Percentiles rank a stretch among this genome's conserved stretches.
Evolutionary conservation across 805 yeast species (phyloP).

Genomic region (Ogataea ramenticola): DNA sequence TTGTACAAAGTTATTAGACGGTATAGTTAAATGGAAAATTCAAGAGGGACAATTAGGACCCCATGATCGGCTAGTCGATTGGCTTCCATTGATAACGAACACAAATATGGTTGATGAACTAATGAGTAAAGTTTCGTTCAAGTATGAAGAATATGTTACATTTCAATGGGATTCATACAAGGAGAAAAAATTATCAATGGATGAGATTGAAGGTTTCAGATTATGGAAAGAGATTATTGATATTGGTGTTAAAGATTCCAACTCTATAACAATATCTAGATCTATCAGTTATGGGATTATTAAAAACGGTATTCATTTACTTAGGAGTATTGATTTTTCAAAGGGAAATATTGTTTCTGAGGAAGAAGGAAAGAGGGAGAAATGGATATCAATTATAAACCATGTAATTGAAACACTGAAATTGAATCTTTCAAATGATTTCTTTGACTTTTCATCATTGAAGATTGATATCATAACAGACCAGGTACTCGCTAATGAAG

Average conservation of each 20-base stretch:
- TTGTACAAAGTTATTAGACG: constrained; percentile 28
- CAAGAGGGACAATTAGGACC: constrained; percentile 10
- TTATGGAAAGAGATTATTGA: constrained; percentile 29
- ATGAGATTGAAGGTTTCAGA: constrained; percentile 13
- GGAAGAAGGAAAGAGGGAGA: neutral
- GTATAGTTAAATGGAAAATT: constrained; percentile 30
- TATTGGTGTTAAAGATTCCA: no score
- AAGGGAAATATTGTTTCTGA: no score
- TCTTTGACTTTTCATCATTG: constrained; percentile 5
- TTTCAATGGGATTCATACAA: constrained; percentile 12
- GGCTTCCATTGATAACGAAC: constrained; percentile 15
- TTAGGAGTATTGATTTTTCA: neutral
- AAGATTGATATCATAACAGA: constrained; percentile 5
- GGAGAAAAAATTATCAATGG: constrained; percentile 2
- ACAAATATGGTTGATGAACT: constrained; percentile 7
- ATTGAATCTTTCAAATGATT: no score
- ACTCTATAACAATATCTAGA: no score
- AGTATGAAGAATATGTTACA: constrained; percentile 16
- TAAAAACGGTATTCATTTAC: constrained; percentile 44
- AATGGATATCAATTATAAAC: neutral
- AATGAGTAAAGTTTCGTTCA: constrained; percentile 7
- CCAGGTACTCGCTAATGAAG: constrained; percentile 13
- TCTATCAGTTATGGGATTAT: no score
- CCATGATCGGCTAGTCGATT: constrained; percentile 19
- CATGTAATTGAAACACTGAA: neutral